A percentile compares a stretch with the other conserved stretches of the same genome.
Evolutionary conservation across 139 green algal genomes (phyloP).

Genomic region (Picochlorum sp.): DNA sequence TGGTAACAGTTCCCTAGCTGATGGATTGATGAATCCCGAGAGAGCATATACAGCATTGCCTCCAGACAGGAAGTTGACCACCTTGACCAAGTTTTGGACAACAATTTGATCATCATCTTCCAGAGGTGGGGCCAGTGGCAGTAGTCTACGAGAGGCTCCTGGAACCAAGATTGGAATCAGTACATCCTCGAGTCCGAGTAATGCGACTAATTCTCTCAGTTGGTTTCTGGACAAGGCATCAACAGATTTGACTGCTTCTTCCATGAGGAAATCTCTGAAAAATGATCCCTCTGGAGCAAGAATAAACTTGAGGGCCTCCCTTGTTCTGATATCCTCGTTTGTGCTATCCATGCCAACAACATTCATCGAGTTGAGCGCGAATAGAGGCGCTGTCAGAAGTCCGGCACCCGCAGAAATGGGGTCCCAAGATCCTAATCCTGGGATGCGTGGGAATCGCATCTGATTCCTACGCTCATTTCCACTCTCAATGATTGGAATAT

Average conservation of each 20-base stretch:
- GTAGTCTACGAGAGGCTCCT: constrained; percentile 21
- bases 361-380: constrained; percentile 2
- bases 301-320: constrained; percentile 68
- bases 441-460: background rate
- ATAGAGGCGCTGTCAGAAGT: constrained; percentile 12
- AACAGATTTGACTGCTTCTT: constrained; percentile 91
- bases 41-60: constrained; percentile 18
- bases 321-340: constrained; percentile 14
- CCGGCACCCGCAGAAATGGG: background rate
- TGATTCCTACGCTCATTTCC: background rate
- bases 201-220: constrained; percentile 34
- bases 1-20: constrained; percentile 54
- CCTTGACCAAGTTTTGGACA: constrained; percentile 67
- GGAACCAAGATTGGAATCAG: constrained; percentile 38
- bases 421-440: background rate
- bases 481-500: background rate
- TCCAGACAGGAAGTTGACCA: constrained; percentile 47
- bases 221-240: constrained; percentile 84
- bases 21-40: constrained; percentile 6
- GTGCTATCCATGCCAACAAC: background rate
- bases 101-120: constrained; percentile 46
- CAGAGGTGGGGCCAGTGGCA: constrained; percentile 55
- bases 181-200: constrained; percentile 30
- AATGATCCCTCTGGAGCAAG: constrained; percentile 70
- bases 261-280: constrained; percentile 91